Evolutionary conservation across 352 stramenopile species (phyloP).

Genomic region (Phytophthora pseudosyringae): DNA sequence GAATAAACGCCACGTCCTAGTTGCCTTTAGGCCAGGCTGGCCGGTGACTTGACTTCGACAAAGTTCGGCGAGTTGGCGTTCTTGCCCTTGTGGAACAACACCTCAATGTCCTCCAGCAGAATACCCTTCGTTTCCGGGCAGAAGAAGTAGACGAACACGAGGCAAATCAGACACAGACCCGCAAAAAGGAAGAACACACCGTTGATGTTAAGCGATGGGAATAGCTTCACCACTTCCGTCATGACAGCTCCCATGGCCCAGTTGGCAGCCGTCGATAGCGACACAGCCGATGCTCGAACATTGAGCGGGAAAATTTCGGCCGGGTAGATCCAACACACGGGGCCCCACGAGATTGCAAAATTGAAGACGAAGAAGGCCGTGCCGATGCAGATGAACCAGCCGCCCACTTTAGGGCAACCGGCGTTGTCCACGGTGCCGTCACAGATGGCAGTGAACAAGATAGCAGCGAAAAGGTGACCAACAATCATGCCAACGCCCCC

Average conservation of each 20-base stretch:
- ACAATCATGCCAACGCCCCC: constrained; percentile 45
- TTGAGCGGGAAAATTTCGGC: constrained; percentile 45
- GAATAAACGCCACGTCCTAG: not conserved
- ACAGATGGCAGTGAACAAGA: constrained; percentile 39
- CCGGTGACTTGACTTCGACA: constrained; percentile 37
- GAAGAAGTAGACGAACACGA: constrained; percentile 51
- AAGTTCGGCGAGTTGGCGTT: constrained; percentile 31
- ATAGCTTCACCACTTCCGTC: constrained; percentile 40
- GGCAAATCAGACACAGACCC: constrained; percentile 46
- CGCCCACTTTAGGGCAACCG: constrained; percentile 37
- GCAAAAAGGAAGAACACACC: constrained; percentile 63
- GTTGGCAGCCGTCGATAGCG: constrained; percentile 38
- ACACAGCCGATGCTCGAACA: constrained; percentile 32
- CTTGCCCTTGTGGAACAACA: constrained; percentile 43
- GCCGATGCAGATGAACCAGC: constrained; percentile 47
- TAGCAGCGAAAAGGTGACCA: constrained; percentile 40
- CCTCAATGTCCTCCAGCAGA: constrained; percentile 53
- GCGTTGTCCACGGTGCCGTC: constrained; percentile 35
- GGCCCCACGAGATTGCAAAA: constrained; percentile 44
- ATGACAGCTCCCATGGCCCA: constrained; percentile 55
- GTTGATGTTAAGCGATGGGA: constrained; percentile 47
- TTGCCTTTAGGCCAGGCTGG: constrained; percentile 15
- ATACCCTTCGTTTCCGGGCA: constrained; percentile 18
- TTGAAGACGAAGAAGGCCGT: constrained; percentile 45
- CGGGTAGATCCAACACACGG: constrained; percentile 39